phyloP scores from a whole-genome alignment of 805 yeast genomes.

The Myxozyma neotropica region DNA sequence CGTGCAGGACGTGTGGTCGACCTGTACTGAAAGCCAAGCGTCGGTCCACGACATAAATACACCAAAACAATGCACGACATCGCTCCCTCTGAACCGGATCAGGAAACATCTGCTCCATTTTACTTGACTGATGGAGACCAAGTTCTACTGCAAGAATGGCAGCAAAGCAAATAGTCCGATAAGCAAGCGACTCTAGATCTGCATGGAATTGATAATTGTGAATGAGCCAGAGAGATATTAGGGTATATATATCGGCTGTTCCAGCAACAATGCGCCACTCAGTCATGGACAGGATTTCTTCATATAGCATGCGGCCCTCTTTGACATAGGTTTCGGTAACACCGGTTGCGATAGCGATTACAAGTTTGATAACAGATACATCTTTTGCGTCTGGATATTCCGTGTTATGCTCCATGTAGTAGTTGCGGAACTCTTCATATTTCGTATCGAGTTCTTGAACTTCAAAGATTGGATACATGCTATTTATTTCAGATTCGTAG shows the following conservation, averaged over 20 bases:
- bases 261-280: conserved; percentile 28
- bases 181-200: conserved; percentile 35
- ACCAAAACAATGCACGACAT: conserved; percentile 36
- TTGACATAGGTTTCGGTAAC: conserved; percentile 18
- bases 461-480: conserved; percentile 38
- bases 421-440: conserved; percentile 25
- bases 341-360: conserved; percentile 35
- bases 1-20: conserved; percentile 34
- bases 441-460: conserved; percentile 30
- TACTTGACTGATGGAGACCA: conserved; percentile 34
- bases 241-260: conserved; percentile 21
- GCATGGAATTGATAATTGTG: conserved; percentile 38
- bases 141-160: conserved; percentile 34
- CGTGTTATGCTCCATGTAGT: not conserved
- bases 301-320: conserved; percentile 31
- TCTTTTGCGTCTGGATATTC: conserved; percentile 10
- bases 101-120: conserved; percentile 20
- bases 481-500: conserved; percentile 36
- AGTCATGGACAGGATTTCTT: conserved; percentile 28
- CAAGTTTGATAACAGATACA: conserved; percentile 21
- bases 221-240: conserved; percentile 31
- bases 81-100: conserved; percentile 30
- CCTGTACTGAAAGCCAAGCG: conserved; percentile 35
- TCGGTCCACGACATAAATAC: conserved; percentile 37
- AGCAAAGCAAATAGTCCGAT: conserved; percentile 35